A percentile compares a stretch with the other conserved stretches of the same genome.
Evolutionary conservation across 495 filamentous ascomycete genomes (phyloP).

Genomic region (Tuber indicum): DNA sequence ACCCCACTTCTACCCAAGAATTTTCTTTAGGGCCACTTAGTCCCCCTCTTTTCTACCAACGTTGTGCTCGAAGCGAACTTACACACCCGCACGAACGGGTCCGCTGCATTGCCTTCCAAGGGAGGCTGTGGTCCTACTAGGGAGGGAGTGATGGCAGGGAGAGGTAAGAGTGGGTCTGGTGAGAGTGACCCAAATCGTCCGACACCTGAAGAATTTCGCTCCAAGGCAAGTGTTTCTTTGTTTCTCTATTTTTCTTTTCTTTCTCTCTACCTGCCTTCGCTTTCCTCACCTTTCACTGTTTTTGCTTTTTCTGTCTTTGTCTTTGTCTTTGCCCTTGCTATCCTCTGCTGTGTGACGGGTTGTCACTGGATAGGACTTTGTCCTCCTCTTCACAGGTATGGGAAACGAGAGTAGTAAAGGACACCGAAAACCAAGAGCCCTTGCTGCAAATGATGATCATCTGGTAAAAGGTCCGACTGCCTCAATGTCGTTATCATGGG

Average conservation of each 20-base stretch:
- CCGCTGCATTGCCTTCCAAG: slow-evolving; percentile 20
- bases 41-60: slow-evolving; percentile 12
- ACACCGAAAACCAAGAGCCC: slow-evolving; percentile 12
- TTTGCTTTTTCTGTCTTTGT: neutral
- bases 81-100: slow-evolving; percentile 4
- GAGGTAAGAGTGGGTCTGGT: slow-evolving; percentile 23
- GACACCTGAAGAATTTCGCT: slow-evolving; percentile 16
- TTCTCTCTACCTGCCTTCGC: neutral
- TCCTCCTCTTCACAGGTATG: slow-evolving; percentile 28
- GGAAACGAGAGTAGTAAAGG: slow-evolving; percentile 14
- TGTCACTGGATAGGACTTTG: slow-evolving; percentile 11
- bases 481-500: slow-evolving; percentile 23
- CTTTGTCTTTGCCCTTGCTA: neutral
- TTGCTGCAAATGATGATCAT: slow-evolving; percentile 37
- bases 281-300: slow-evolving; percentile 18
- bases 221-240: slow-evolving; percentile 30
- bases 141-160: slow-evolving; percentile 28
- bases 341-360: neutral
- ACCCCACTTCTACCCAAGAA: slow-evolving; percentile 34
- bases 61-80: slow-evolving; percentile 6
- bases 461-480: slow-evolving; percentile 40
- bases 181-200: slow-evolving; percentile 23
- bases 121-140: slow-evolving; percentile 23
- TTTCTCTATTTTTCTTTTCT: slow-evolving; percentile 9
- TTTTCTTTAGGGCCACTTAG: slow-evolving; percentile 21